Base-by-base conservation (phyloP, 139 green algal genomes). In the Parachlorella kessleri region DNA sequence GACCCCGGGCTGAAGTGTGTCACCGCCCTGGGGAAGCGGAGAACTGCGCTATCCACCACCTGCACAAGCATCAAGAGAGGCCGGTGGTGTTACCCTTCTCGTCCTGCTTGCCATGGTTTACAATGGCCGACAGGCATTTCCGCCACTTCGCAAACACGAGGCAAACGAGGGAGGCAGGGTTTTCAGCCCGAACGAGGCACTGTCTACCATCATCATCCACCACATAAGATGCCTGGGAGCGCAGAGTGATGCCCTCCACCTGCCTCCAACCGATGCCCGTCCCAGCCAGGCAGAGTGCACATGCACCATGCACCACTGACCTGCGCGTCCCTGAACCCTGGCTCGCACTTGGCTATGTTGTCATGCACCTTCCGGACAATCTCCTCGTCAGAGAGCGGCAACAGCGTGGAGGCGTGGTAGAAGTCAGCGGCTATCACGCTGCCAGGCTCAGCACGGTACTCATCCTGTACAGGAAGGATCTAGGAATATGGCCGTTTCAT, bases 361-460 rank as follows among this genome's bases (percentile, higher is more conserved):
- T 23, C 65, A 75, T 83, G 53, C 38, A 96, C 86, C 39, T 89
- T 88, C n/a, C 68, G 30, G 14, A 97, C 84, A 65, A 98, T 89
- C 24, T 91, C 79, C 32, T 92, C 87, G 74, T 98, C 75, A 6
- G 75, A 86, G 1, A 96, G 86, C 1, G 92, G 91, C 85, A 98
- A 81, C 66, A 98, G 83, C n/a, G 77, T 76, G 63, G 82, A 88
- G 23, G 92, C 87, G 33, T 91, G 83, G 84, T 98, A 98, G 70
- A 97, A 97, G 84, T 97, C 94, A 1, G 89, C 87, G 4, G 90
- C 88, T 70, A 98, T 92, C 24, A 98, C 94, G n/a, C 83, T 88
- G n/a, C 91, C 93, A 5, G 86, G 64, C 14, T 85, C 87, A 72
- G 89, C 72, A 30, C 80, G 73, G 86, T 96, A 98, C 89, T 98